phyloP scores from a whole-genome alignment of 805 yeast species.

The Candida endomychidarum region DNA sequence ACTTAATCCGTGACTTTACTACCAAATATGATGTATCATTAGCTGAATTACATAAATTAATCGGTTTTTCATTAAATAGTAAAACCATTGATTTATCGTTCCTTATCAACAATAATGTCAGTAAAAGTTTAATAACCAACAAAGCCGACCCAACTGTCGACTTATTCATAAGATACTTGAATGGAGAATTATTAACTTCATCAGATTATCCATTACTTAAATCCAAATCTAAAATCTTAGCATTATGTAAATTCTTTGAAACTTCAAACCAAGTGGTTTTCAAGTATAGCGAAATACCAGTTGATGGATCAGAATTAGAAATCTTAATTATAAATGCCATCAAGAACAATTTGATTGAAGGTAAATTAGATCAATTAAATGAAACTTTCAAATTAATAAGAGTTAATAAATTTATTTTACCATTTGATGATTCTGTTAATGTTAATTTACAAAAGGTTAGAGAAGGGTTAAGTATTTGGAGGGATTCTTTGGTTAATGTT shows the following conservation, averaged over 20 bases:
- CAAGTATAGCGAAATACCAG: conserved; percentile 39
- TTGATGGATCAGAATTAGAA: conserved; percentile 35
- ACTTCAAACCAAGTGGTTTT: conserved; percentile 20
- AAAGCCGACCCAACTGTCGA: conserved; percentile 26
- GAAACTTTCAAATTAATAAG: conserved; percentile 40
- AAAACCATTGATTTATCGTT: conserved; percentile 41
- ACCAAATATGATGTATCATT: conserved; percentile 25
- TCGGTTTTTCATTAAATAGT: conserved; percentile 37
- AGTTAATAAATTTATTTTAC: conserved; percentile 40
- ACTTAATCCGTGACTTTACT: conserved; percentile 37
- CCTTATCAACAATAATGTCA: conserved; percentile 42
- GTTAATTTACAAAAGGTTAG: conserved; percentile 39
- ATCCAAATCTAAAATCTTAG: conserved; percentile 39
- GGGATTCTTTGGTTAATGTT: conserved; percentile 39
- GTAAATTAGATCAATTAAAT: conserved; percentile 45
- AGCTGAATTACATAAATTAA: conserved; percentile 27
- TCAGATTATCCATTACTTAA: conserved; percentile 14
- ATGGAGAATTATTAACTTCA: conserved; percentile 32
- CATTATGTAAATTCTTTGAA: conserved; percentile 40
- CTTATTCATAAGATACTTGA: conserved; percentile 33
- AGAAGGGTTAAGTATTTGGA: conserved; percentile 38
- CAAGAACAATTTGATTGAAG: conserved; percentile 45
- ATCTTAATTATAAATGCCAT: conserved; percentile 41
- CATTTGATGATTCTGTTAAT: conserved; percentile 30
- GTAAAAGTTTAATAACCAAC: conserved; percentile 29